phyloP scores from a whole-genome alignment of 208 protist species.

The Wallacemonas sp. region DNA sequence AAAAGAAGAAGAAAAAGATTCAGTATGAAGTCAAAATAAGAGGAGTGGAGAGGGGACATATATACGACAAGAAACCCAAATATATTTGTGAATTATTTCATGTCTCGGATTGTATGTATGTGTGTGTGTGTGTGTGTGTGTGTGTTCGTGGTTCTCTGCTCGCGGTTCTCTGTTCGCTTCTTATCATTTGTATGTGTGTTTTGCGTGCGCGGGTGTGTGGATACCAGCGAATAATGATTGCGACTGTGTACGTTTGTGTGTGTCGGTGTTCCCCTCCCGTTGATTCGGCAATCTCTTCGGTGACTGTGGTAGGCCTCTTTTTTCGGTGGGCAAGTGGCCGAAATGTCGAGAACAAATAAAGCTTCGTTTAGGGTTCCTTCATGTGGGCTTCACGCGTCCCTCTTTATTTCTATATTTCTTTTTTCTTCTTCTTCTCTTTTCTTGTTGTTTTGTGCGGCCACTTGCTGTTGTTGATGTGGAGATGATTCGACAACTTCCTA shows the following conservation, averaged over 20 bases:
- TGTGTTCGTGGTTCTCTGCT: too few relatives aligned
- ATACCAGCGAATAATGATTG: too few relatives aligned
- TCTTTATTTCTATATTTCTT: background rate
- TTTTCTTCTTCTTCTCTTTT: background rate
- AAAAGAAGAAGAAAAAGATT: constrained; percentile 13
- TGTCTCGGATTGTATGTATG: too few relatives aligned
- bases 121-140: background rate
- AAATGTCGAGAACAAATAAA: too few relatives aligned
- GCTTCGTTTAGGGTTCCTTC: too few relatives aligned
- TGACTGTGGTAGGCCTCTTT: too few relatives aligned
- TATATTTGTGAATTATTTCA: too few relatives aligned
- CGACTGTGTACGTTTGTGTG: background rate
- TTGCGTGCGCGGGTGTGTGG: too few relatives aligned
- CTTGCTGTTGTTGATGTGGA: background rate
- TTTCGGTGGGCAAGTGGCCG: too few relatives aligned
- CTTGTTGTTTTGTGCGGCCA: constrained; percentile 6
- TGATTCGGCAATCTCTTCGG: background rate
- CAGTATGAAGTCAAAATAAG: constrained; percentile 11
- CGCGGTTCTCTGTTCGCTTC: too few relatives aligned
- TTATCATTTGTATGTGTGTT: too few relatives aligned
- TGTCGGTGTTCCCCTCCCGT: background rate
- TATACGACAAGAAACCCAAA: too few relatives aligned
- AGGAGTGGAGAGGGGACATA: background rate
- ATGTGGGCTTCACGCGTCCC: background rate
- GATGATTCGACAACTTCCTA: background rate